Evolutionary conservation across 73 alveolate genomes (phyloP), one percentile per base, ranked within the genome.

Genomic region (Stentor roeselii): DNA sequence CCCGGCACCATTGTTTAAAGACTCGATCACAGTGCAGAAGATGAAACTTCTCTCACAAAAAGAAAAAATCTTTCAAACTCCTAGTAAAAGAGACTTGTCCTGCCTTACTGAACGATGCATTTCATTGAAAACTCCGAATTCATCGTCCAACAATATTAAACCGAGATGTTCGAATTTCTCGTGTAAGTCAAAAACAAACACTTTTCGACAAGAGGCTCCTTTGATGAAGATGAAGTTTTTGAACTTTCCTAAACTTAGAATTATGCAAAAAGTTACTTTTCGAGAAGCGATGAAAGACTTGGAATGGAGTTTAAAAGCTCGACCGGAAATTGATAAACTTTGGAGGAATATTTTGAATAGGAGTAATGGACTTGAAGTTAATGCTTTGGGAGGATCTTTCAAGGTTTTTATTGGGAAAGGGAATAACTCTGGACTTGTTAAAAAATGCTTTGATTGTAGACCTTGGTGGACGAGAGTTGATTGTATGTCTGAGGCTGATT

Each of bases 341-440:
- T 50, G 67, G 67, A 50, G 67, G 21, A 50, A 50, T 21, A 50
- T 50, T 6, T 11, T 50, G 6, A 50, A 50, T 21, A 50, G 21
- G 21, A 50, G 67, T 21, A 50, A 50, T 21, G 67, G 67, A 50
- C 6, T 50, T 50, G 67, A 50, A 50, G 30, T 21, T 11, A 11
- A 11, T 11, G 21, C 6, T 11, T 11, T 21, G 6, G 67, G 67
- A 50, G 67, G 30, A 11, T 36, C 11, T 6, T 61, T 11, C 42
- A 61, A 61, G 27, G 6, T 61, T 35, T 61, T 14, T 61, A 35
- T 61, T 14, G 82, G 82, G 38, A 61, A 35, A 61, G 82, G 82
- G 58, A 61, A 61, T 36, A 61, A 61, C 21, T 50, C 67, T 11
- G 21, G 67, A 50, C 21, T 50, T 11, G 21, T 50, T 11, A 50